These are phyloP conservation scores for Clohesyomyces aquaticus DNA, from an alignment of 495 filamentous ascomycete species.

Conservation along the genomic window DNA sequence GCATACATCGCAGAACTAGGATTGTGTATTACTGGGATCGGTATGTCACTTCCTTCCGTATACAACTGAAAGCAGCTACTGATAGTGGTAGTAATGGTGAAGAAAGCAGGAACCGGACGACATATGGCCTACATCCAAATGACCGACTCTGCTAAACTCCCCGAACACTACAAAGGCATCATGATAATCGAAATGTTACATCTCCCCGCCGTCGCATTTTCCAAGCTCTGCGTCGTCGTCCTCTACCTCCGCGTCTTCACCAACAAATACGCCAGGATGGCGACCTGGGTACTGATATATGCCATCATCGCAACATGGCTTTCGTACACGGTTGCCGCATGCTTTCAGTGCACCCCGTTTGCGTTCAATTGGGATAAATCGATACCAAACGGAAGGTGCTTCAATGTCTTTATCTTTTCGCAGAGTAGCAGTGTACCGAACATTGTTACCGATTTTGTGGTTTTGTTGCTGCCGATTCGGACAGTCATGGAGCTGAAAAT, in stretches of 20 bases:
- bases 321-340: slow-evolving; percentile 12
- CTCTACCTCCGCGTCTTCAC: slow-evolving; percentile 30
- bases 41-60: not conserved
- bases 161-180: slow-evolving; percentile 26
- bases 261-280: slow-evolving; percentile 11
- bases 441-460: slow-evolving; percentile 27
- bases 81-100: slow-evolving; percentile 19
- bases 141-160: slow-evolving; percentile 10
- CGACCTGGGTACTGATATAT: slow-evolving; percentile 17
- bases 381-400: slow-evolving; percentile 9
- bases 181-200: slow-evolving; percentile 22
- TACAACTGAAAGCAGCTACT: not conserved
- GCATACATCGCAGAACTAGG: slow-evolving; percentile 26
- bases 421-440: slow-evolving; percentile 26
- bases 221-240: slow-evolving; percentile 18
- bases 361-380: slow-evolving; percentile 29
- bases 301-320: slow-evolving; percentile 25
- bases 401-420: slow-evolving; percentile 13
- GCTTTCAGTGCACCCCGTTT: slow-evolving; percentile 26
- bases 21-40: slow-evolving; percentile 20
- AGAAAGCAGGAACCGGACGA: slow-evolving; percentile 20
- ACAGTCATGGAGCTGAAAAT: slow-evolving; percentile 24
- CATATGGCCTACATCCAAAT: slow-evolving; percentile 12
- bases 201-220: slow-evolving; percentile 19
- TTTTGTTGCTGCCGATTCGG: slow-evolving; percentile 23